Conservation (phyloP, 495 filamentous ascomycete genomes). For the Aspergillus biplanus region DNA sequence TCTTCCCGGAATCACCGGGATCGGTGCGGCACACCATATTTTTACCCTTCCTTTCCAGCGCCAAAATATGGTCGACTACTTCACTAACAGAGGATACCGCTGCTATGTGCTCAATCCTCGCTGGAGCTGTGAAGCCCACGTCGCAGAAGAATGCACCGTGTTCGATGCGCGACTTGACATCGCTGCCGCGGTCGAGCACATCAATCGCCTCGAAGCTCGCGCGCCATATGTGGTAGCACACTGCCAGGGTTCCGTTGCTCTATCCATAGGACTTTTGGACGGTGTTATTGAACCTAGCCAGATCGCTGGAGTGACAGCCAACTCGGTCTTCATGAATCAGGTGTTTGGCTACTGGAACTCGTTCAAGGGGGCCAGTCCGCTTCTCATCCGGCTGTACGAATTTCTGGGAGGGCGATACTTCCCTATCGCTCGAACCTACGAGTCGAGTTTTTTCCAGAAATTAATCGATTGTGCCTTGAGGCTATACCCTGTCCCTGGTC, state of each 20-base stretch:
- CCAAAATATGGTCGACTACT: slow-evolving; percentile 68
- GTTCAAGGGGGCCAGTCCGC: slow-evolving; percentile 56
- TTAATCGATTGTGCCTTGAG: slow-evolving; percentile 33
- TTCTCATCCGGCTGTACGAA: slow-evolving; percentile 32
- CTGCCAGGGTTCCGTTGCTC: slow-evolving; percentile 68
- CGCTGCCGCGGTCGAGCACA: slow-evolving; percentile 57
- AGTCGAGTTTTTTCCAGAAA: slow-evolving; percentile 11
- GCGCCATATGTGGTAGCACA: slow-evolving; percentile 65
- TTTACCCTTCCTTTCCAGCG: slow-evolving; percentile 67
- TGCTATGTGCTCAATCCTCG: slow-evolving; percentile 64
- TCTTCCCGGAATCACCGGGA: slow-evolving; percentile 60
- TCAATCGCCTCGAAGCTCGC: slow-evolving; percentile 40
- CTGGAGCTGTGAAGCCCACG: slow-evolving; percentile 57
- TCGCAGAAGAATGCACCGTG: slow-evolving; percentile 58
- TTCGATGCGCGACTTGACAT: slow-evolving; percentile 68
- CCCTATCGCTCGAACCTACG: slow-evolving; percentile 10
- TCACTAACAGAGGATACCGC: slow-evolving; percentile 60
- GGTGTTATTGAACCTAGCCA: slow-evolving; percentile 53
- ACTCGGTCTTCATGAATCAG: slow-evolving; percentile 69
- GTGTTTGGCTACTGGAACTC: slow-evolving; percentile 61
- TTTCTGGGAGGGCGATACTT: slow-evolving; percentile 21
- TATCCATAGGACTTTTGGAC: slow-evolving; percentile 63
- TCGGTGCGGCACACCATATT: slow-evolving; percentile 65
- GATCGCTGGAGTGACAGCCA: slow-evolving; percentile 59
- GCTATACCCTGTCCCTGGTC: slow-evolving; percentile 58